A percentile compares a stretch with the other conserved stretches of the same genome.
phyloP scores from a whole-genome alignment of 495 filamentous ascomycete species.

The Pyrenopolyporus hunteri region DNA sequence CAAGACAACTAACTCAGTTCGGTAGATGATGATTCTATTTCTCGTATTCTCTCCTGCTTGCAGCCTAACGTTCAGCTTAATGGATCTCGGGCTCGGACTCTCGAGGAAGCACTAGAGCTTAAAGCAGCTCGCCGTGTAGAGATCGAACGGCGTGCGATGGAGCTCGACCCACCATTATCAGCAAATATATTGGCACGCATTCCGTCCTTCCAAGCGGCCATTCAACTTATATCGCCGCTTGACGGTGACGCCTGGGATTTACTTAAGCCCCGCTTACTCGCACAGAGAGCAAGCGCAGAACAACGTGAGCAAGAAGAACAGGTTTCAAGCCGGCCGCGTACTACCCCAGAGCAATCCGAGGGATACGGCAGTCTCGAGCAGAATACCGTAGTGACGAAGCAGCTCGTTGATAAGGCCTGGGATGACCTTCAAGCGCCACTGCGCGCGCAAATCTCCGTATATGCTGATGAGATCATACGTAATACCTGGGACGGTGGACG shows the following conservation, averaged over 20 bases:
- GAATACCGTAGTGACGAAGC: slow-evolving; percentile 55
- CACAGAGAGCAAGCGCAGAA: slow-evolving; percentile 66
- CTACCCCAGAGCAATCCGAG: not conserved
- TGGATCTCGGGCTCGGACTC: slow-evolving; percentile 44
- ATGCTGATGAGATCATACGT: slow-evolving; percentile 69
- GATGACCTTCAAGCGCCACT: slow-evolving; percentile 69
- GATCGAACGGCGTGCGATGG: slow-evolving; percentile 69
- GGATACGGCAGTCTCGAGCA: slow-evolving; percentile 36
- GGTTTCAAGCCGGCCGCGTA: slow-evolving; percentile 10
- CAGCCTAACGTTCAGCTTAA: slow-evolving; percentile 10
- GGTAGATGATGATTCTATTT: slow-evolving; percentile 1
- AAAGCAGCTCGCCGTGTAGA: slow-evolving; percentile 66
- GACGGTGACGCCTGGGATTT: slow-evolving; percentile 69
- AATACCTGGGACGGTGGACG: slow-evolving; percentile 62
- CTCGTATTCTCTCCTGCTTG: not conserved
- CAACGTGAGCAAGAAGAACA: slow-evolving; percentile 55
- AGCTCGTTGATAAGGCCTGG: slow-evolving; percentile 67
- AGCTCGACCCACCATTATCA: slow-evolving; percentile 65
- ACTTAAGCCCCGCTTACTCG: slow-evolving; percentile 66
- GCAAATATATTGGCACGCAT: slow-evolving; percentile 66
- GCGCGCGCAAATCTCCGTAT: slow-evolving; percentile 61
- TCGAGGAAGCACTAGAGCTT: slow-evolving; percentile 56
- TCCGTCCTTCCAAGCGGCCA: slow-evolving; percentile 71
- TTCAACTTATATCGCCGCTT: slow-evolving; percentile 67
- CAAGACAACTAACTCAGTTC: not conserved